These are phyloP conservation scores for Russula sp. DNA, from an alignment of 768 basidiomycete genomes.

Conservation along the genomic window DNA sequence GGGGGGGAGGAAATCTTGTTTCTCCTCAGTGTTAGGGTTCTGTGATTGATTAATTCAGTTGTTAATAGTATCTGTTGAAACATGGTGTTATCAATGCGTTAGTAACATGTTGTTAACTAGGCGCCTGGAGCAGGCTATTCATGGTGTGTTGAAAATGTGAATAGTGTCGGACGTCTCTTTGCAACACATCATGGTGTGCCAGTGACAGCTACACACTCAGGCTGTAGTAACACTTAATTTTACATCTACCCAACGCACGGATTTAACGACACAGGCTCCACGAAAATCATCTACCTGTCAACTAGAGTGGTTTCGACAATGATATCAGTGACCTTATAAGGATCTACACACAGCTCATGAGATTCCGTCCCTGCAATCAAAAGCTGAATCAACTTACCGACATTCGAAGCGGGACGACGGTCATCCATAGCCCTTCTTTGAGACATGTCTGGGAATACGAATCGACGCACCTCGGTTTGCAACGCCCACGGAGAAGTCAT, in stretches of 20 bases:
- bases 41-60: too few species aligned
- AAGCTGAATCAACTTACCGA: conserved; percentile 57
- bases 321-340: conserved; percentile 90
- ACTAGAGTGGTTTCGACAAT: conserved; percentile 85
- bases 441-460: conserved; percentile 93
- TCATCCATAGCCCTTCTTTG: conserved; percentile 92
- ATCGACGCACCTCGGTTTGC: conserved; percentile 98
- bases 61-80: too few species aligned
- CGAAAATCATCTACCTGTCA: conserved; percentile 44
- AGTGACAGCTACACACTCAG: too few species aligned
- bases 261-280: neutral
- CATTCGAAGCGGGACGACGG: conserved; percentile 96
- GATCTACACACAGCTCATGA: conserved; percentile 50
- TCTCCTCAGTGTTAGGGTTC: too few species aligned
- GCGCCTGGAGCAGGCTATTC: too few species aligned
- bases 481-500: conserved; percentile 87
- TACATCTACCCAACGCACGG: neutral
- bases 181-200: too few species aligned
- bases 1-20: too few species aligned
- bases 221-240: neutral
- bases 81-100: too few species aligned
- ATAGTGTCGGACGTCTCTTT: too few species aligned
- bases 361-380: neutral
- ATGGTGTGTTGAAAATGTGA: too few species aligned
- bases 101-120: too few species aligned